Base-by-base conservation (phyloP, 306 rosid species). In the Rosa multiflora region DNA sequence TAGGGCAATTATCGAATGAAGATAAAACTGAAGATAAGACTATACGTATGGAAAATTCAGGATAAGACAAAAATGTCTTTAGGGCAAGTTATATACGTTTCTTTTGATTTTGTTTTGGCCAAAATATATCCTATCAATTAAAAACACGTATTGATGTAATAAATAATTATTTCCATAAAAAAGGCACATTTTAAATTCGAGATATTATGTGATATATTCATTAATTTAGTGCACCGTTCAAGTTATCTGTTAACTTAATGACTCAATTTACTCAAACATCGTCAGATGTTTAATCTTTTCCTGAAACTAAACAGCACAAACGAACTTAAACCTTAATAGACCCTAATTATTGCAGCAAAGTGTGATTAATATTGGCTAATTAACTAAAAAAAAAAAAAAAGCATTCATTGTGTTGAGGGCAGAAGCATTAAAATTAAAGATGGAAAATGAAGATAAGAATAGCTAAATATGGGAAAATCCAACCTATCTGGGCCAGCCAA, bases 401-500 rank as follows among this genome's bases (percentile, higher is more conserved):
- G 14, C 66, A 59, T 59, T 21, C 5, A 10, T 35, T 15, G 44
- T 18, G 7, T 8, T 17, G 10, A 6, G 20, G 8, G 20, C 10
- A 64, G 26, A 26, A 61, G 23, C 6, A 15, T 66, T 49, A 35
- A 35, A 5, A 14, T 32, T 8, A 14, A 35, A 9, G 48, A 17
- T 66, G 23, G 59, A 76, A 46, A 62, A 32, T 14, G 58, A 13
- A 13, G 77, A 74, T 74, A 56, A 74, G 58, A 58, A 44, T 48
- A 51, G 5, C 59, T 63, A 18, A 32, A 62, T 5, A 29, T 18
- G 15, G 72, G n/a, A 76, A 61, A 62, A 62, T 46, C 61, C 46
- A 29, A 5, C 5, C 61, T 8, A 76, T 10, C 48, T 63, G 72
- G 78, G 51, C 78, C 44, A 75, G 49, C 78, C 58, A 43, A 75